Evolutionary conservation across 2,329 filamentous ascomycete genomes (phyloP).

Genomic region (Aspergillus novoparasiticus): DNA sequence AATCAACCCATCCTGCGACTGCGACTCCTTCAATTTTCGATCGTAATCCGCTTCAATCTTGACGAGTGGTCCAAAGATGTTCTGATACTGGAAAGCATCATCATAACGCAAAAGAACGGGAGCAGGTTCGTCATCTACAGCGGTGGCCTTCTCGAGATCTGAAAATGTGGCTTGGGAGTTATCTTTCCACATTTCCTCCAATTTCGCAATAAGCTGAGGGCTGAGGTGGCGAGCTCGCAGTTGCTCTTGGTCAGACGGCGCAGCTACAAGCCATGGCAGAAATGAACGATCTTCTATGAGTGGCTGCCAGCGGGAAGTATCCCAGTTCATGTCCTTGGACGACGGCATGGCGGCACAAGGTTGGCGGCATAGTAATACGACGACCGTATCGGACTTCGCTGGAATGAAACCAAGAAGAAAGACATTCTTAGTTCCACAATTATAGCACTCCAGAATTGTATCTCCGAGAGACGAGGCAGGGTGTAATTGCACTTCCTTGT

Average conservation of each 20-base stretch:
- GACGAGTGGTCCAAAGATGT: conserved; percentile 94
- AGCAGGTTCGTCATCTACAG: conserved; percentile 91
- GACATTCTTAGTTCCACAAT: conserved; percentile 98
- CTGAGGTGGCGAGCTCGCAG: conserved; percentile 90
- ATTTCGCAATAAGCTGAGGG: conserved; percentile 89
- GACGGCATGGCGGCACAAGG: conserved; percentile 93
- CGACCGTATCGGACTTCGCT: conserved; percentile 96
- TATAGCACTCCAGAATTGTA: conserved; percentile 97
- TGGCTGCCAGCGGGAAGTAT: conserved; percentile 95
- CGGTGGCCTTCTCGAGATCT: conserved; percentile 87
- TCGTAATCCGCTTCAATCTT: conserved; percentile 99
- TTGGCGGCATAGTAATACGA: conserved; percentile 93
- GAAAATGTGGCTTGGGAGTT: conserved; percentile 84
- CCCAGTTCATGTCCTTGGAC: conserved; percentile 99
- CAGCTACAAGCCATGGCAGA: conserved; percentile 85
- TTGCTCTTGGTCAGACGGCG: conserved; percentile 91
- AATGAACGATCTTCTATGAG: conserved; percentile 97
- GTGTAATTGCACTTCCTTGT: conserved; percentile 98
- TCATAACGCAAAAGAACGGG: conserved; percentile 93
- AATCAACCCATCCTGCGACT: conserved; percentile 92
- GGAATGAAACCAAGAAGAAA: conserved; percentile 98
- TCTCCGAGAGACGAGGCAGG: conserved; percentile 91
- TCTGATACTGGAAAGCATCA: conserved; percentile 97
- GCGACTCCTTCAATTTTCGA: conserved; percentile 96
- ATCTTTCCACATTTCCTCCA: conserved; percentile 99